Evolutionary conservation across 2,329 filamentous ascomycete species (phyloP).

Genomic region (Diaporthe capsici): DNA sequence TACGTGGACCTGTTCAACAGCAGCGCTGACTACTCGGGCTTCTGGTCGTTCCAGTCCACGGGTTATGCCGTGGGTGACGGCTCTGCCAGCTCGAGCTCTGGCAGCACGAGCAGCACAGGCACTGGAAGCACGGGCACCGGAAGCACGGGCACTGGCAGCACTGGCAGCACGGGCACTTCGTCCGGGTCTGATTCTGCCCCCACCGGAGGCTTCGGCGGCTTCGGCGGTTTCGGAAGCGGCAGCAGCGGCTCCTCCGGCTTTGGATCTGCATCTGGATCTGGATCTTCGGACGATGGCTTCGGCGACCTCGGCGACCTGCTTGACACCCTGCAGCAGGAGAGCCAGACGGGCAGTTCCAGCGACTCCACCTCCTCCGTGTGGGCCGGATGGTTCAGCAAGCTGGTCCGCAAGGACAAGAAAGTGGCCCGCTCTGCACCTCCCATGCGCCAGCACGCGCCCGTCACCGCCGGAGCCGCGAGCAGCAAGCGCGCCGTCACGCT

Average conservation of each 20-base stretch:
- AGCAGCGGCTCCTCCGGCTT: background rate
- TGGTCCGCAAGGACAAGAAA: conserved; percentile 15
- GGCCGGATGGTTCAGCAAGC: conserved; percentile 15
- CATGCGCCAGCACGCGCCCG: conserved; percentile 34
- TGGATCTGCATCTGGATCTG: background rate
- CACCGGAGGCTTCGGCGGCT: background rate
- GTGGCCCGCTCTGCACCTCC: background rate
- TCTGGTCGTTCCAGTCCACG: conserved; percentile 55
- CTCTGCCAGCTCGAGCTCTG: conserved; percentile 21
- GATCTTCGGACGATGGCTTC: background rate
- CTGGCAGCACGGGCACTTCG: conserved; percentile 1
- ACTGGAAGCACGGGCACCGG: background rate
- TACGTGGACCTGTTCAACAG: conserved; percentile 51
- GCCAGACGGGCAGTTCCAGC: background rate
- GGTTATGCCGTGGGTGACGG: conserved; percentile 50
- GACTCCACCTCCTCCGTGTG: background rate
- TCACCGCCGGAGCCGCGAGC: conserved; percentile 1
- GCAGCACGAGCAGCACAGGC: background rate
- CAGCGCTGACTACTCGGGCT: conserved; percentile 47
- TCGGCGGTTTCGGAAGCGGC: background rate
- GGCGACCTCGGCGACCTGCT: background rate
- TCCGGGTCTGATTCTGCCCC: background rate
- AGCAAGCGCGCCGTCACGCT: conserved; percentile 45
- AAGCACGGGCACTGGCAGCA: background rate
- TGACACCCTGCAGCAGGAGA: background rate